Evolutionary conservation across 2,329 filamentous ascomycete species (phyloP).

Genomic region (Fusarium multiceps): DNA sequence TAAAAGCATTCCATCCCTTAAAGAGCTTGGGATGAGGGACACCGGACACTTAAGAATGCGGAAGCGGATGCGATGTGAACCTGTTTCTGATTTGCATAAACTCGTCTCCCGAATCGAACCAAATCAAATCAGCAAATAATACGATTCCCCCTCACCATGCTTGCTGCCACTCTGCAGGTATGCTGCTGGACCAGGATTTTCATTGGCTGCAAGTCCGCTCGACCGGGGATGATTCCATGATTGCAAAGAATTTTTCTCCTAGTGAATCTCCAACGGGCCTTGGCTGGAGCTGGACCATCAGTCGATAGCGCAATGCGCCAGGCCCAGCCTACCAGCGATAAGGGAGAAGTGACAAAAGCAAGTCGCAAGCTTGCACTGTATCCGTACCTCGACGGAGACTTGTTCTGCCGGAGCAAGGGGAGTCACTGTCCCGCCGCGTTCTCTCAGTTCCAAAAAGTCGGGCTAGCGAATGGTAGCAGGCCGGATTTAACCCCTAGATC

Average conservation of each 20-base stretch:
- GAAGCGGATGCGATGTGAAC: conserved; percentile 6
- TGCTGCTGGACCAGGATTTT: conserved; percentile 9
- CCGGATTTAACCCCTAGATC: conserved; percentile 41
- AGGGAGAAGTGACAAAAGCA: conserved; percentile 34
- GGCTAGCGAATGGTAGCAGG: conserved; percentile 38
- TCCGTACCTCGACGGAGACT: conserved; percentile 25
- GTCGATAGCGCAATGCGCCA: conserved; percentile 26
- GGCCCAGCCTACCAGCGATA: conserved; percentile 18
- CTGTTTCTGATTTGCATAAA: conserved; percentile 33
- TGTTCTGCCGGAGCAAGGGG: conserved; percentile 38
- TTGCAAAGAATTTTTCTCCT: conserved; percentile 17
- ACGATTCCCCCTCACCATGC: conserved; percentile 10
- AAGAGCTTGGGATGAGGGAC: conserved; percentile 19
- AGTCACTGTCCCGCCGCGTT: conserved; percentile 28
- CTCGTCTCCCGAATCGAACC: not conserved
- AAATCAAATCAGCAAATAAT: conserved; percentile 17
- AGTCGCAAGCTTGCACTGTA: conserved; percentile 25
- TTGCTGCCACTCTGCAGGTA: not conserved
- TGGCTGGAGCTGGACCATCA: conserved; percentile 15
- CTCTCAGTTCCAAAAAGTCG: conserved; percentile 40
- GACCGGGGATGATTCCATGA: conserved; percentile 22
- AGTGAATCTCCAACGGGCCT: conserved; percentile 10
- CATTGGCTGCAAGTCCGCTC: conserved; percentile 12
- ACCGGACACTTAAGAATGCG: conserved; percentile 15
- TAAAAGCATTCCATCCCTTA: conserved; percentile 33